phyloP scores from a whole-genome alignment of 208 protist genomes.

The Trypanosoma brucei region DNA sequence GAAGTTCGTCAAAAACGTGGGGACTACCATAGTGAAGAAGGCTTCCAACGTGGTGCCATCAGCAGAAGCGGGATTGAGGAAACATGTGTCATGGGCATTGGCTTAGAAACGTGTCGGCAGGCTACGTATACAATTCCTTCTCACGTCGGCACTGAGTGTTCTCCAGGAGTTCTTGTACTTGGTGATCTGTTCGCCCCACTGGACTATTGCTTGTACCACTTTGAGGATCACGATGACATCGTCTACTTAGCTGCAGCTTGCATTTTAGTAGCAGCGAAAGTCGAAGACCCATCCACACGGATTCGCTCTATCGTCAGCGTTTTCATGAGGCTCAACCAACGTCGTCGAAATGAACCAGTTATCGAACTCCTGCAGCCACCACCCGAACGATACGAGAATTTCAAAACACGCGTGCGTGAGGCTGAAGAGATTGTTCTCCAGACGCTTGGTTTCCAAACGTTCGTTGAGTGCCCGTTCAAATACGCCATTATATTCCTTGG shows the following conservation, averaged over 20 bases:
- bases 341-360: slow-evolving; percentile 30
- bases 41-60: background rate
- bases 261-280: slow-evolving; percentile 71
- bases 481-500: slow-evolving; percentile 66
- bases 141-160: slow-evolving; percentile 29
- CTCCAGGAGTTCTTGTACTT: slow-evolving; percentile 45
- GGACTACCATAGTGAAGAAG: slow-evolving; percentile 20
- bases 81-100: no score
- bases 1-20: slow-evolving; percentile 13
- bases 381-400: slow-evolving; percentile 48
- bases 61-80: no score
- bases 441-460: slow-evolving; percentile 78
- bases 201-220: slow-evolving; percentile 67
- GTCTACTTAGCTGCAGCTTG: slow-evolving; percentile 70
- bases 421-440: slow-evolving; percentile 73
- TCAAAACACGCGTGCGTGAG: slow-evolving; percentile 59
- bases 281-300: slow-evolving; percentile 51
- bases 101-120: background rate
- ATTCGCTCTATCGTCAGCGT: slow-evolving; percentile 56
- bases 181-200: slow-evolving; percentile 69
- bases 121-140: slow-evolving; percentile 54
- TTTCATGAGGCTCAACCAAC: slow-evolving; percentile 54
- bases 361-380: slow-evolving; percentile 26
- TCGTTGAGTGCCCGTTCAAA: slow-evolving; percentile 77
- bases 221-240: slow-evolving; percentile 64